phyloP scores from a whole-genome alignment of 129 eudicot species.

The Chrysanthemum seticuspe region DNA sequence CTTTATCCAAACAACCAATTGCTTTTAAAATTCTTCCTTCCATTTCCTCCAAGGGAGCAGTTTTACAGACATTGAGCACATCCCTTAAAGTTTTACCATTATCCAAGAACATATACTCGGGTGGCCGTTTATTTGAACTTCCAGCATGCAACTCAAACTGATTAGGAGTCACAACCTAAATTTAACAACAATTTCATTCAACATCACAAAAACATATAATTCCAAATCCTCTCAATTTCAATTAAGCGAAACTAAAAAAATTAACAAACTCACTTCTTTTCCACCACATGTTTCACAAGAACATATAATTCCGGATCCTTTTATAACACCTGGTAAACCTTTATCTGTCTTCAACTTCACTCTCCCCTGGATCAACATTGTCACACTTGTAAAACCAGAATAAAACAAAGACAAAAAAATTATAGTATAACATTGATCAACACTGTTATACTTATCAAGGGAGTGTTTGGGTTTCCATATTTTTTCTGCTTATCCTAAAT shows the following conservation, averaged over 20 bases:
- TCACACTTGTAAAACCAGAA: neutral
- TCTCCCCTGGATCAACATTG: constrained; percentile 34
- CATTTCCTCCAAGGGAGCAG: constrained; percentile 41
- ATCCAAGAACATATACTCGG: constrained; percentile 76
- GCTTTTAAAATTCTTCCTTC: constrained; percentile 42
- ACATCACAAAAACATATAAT: neutral
- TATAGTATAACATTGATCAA: too few species aligned
- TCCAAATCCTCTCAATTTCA: neutral
- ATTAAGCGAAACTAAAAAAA: neutral
- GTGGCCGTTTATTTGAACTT: constrained; percentile 85
- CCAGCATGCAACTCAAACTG: constrained; percentile 91
- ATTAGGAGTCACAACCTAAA: constrained; percentile 70
- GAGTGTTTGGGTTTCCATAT: too few species aligned
- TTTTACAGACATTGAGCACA: constrained; percentile 69
- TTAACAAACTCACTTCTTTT: constrained; percentile 43
- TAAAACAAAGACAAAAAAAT: too few species aligned
- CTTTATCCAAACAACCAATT: constrained; percentile 39
- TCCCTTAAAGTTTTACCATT: constrained; percentile 77
- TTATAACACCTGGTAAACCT: constrained; percentile 61
- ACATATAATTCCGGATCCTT: constrained; percentile 61
- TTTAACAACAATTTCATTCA: constrained; percentile 4
- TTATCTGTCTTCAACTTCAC: constrained; percentile 28
- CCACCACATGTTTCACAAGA: constrained; percentile 61
- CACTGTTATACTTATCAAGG: too few species aligned
- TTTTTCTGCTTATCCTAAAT: too few species aligned